Percentiles rank a stretch among this genome's conserved stretches.
These are phyloP conservation scores for Ambrosiella xylebori DNA, from an alignment of 2,329 filamentous ascomycete genomes.

Conservation along the genomic window DNA sequence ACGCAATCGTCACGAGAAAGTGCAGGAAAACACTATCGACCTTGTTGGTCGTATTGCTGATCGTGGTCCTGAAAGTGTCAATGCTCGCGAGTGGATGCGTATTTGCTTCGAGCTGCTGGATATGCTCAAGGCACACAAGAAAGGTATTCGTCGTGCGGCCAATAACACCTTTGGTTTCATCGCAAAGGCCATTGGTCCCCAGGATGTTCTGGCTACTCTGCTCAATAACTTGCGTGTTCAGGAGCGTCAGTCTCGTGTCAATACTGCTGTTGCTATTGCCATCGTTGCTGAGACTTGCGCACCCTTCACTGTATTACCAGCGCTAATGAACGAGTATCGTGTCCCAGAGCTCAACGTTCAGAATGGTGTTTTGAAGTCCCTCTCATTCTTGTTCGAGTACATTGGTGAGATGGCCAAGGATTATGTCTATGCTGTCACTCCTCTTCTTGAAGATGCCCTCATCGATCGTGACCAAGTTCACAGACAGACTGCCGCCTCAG, in stretches of 20 bases:
- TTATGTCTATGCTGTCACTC: conserved; percentile 96
- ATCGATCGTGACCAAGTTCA: conserved; percentile 98
- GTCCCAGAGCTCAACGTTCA: conserved; percentile 97
- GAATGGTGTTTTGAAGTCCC: conserved; percentile 91
- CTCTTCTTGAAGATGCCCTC: conserved; percentile 85
- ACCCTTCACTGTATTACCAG: conserved; percentile 94
- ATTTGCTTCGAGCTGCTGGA: conserved; percentile 98
- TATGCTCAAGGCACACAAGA: conserved; percentile 99
- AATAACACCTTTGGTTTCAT: conserved; percentile 99
- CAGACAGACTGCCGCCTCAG: conserved; percentile 84
- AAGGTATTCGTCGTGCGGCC: conserved; percentile 90
- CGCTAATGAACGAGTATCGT: conserved; percentile 97
- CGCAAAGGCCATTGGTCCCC: conserved; percentile 93
- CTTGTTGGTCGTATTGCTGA: conserved; percentile 95
- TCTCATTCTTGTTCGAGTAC: conserved; percentile 96
- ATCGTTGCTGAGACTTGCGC: conserved; percentile 98
- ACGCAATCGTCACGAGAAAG: conserved; percentile 95
- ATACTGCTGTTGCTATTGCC: conserved; percentile 93
- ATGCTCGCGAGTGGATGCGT: conserved; percentile 97
- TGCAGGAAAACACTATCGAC: conserved; percentile 98
- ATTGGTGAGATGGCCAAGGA: conserved; percentile 99
- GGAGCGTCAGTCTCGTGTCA: conserved; percentile 94
- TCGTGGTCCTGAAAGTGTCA: conserved; percentile 88
- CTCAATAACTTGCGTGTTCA: conserved; percentile 94
- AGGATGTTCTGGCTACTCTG: conserved; percentile 88